Evolutionary conservation across 2,329 filamentous ascomycete species (phyloP), one percentile per base, ranked within the genome.

Genomic region (Dothiorella sarmentorum): DNA sequence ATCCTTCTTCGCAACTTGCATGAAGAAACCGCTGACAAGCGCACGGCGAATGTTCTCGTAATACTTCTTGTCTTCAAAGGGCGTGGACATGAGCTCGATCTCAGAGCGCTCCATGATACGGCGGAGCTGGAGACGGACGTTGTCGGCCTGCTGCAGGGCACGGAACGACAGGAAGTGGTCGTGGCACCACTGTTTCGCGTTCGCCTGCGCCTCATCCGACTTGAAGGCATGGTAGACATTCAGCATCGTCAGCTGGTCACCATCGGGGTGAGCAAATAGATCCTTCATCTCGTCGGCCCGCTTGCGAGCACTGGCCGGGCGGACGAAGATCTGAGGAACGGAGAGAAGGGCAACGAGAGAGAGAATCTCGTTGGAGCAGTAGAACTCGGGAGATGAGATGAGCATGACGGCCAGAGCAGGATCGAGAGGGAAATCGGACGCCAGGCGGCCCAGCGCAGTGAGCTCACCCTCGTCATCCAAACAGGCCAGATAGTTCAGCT

Each of bases 191-290:
- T 90, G 85, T 77, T 91, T 94, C 15, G 83, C 81, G 69, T 95
- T 89, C 1, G 80, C 80, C 78, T 88, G 82, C 64, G 88, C 81
- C 65, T 83, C 79, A 69, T 85, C 74, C 40, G 85, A 81, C 78
- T 96, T 97, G 85, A 96, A 99, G 20, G 94, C 94, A 73, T 99
- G 95, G 75, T 97, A 99, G 44, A 93, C 93, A 72, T 99, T 99
- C 61, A 99, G 84, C 73, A 99, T 87, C 15, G 94, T 97, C 43
- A 99, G 81, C 69, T 99, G 94, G 69, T 99, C 94, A 57, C 94
- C 94, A 64, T 97, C 93, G 0, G 87, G 85, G 71, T 99, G 94
- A 26, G 90, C 87, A 69, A 99, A 99, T 38, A 93, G 84, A 37
- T 86, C 82, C 80, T 99, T 99, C 91, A 97, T 97, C 74, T 97